Evolutionary conservation across 1,139 yeast genomes (phyloP), one percentile per base, ranked within the genome.

Genomic region (Sugiyamaella paludigena): DNA sequence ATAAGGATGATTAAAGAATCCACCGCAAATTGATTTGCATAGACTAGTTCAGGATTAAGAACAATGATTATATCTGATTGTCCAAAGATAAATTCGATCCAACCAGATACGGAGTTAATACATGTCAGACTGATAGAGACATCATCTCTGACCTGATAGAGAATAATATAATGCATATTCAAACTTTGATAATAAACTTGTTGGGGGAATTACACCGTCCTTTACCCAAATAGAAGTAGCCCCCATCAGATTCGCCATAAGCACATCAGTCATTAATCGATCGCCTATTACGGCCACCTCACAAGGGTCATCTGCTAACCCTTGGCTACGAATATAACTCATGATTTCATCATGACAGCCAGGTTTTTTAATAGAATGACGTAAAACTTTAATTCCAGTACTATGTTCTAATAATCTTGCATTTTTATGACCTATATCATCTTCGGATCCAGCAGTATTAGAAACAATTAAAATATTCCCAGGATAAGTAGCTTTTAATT

Each of bases 241-340:
- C 0, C 95, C 95, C 95, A 91, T 88, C 75, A 83, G 75, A 60
- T 91, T 91, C 15, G 97, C 97, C 96, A 92, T 87, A 47, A 91
- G 70, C 52, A 92, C 79, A 65, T 92, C 98, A 0, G 98, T 92
- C 68, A 89, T 81, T 35, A 92, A 74, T 34, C 98, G 70, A 60
- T 92, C 98, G 0, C 98, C 98, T 15, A 92, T 79, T 4, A 92
- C 83, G 0, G 89, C 88, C 19, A 92, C 81, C 58, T 91, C 87
- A 13, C 74, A 64, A 0, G 94, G 79, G 7, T 71, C 64, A 1
- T 68, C 55, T 2, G 75, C 73, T 13, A 61, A 49, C 2, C 58
- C 58, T 6, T 54, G 51, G 1, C 51, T 40, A 16, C 47, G 63
- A 61, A 88, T 84, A 58, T 84, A 79, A 0, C 73, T 75, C 67